Base-by-base conservation (phyloP, 306 rosid species). In the Trifolium subterraneum region DNA sequence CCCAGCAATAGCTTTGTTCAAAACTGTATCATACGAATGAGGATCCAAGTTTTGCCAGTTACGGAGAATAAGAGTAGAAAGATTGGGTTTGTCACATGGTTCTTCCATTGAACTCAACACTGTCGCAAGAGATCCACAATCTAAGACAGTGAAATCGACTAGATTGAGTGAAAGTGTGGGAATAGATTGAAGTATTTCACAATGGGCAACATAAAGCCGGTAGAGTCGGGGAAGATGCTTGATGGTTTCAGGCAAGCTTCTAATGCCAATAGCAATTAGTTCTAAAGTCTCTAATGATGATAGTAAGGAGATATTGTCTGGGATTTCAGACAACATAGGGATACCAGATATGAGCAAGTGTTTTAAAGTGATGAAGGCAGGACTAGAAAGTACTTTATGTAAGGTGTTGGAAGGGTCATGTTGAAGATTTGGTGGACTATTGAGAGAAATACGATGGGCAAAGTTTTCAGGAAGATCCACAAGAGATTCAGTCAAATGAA, bases 171-270 rank as follows among this genome's bases (percentile, higher is more conserved):
- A 76, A 68, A 75, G 64, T 3, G 3, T 39, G 0, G 77, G 84
- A n/a, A 74, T 7, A 39, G n/a, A 7, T 22, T 23, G 39, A 16
- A 80, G 75, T 20, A 15, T 48, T 5, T 48, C 4, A 14, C 55
- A 48, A 14, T n/a, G 0, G 3, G 0, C 0, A 36, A 69, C 27
- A 0, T 4, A 2, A 39, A 0, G 0, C 39, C 0, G 0, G 20
- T 0, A 1, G 2, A 76, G 74, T 1, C 16, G 42, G 1, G 76
- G 44, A 47, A 77, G 63, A 38, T 10, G 3, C 31, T 36, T 60
- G 0, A 77, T 20, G 69, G 29, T 75, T 69, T 58, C 41, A 0
- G 80, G 75, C 29, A 84, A 31, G 65, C 64, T 75, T 16, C 14
- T 22, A 19, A 79, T 29, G 33, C 1, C 3, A 0, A 2, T 3